Conservation (phyloP, 2,329 filamentous ascomycete species). For the Xenosphaeropsis pyriputrescens region DNA sequence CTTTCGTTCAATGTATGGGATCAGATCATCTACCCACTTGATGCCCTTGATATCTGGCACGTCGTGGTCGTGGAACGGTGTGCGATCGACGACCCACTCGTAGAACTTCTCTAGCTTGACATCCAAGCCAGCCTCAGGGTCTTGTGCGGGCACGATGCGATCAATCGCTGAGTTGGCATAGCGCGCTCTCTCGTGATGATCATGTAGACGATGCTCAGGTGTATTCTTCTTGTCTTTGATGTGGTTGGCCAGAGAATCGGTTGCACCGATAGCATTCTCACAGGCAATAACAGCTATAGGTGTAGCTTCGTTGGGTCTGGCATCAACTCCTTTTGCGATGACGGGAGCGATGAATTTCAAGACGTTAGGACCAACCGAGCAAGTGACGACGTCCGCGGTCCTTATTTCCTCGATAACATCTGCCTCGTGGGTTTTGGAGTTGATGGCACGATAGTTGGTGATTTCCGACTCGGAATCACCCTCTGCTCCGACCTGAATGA, state of each 20-base stretch:
- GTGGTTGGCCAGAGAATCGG: constrained; percentile 69
- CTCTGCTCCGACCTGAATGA: constrained; percentile 82
- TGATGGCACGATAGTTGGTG: constrained; percentile 93
- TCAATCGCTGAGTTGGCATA: constrained; percentile 98
- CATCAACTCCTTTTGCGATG: constrained; percentile 86
- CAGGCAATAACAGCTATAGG: constrained; percentile 90
- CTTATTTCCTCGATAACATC: constrained; percentile 76
- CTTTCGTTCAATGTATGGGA: constrained; percentile 97
- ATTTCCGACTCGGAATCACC: constrained; percentile 72
- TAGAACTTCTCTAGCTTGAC: constrained; percentile 98
- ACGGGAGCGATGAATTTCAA: constrained; percentile 92
- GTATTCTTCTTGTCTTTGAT: constrained; percentile 68
- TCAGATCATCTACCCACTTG: constrained; percentile 83
- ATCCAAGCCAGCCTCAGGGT: constrained; percentile 64
- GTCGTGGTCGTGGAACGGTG: constrained; percentile 60
- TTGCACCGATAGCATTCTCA: constrained; percentile 94
- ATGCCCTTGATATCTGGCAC: constrained; percentile 72
- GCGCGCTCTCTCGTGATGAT: constrained; percentile 60
- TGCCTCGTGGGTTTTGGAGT: constrained; percentile 74
- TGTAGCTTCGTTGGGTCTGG: constrained; percentile 43
- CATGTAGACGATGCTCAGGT: constrained; percentile 46
- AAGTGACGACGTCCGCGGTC: constrained; percentile 82
- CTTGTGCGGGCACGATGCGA: constrained; percentile 90
- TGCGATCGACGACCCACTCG: constrained; percentile 92
- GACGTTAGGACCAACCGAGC: constrained; percentile 90